phyloP scores from a whole-genome alignment of 176 grass and related monocot genomes.

The Thinopyrum elongatum region DNA sequence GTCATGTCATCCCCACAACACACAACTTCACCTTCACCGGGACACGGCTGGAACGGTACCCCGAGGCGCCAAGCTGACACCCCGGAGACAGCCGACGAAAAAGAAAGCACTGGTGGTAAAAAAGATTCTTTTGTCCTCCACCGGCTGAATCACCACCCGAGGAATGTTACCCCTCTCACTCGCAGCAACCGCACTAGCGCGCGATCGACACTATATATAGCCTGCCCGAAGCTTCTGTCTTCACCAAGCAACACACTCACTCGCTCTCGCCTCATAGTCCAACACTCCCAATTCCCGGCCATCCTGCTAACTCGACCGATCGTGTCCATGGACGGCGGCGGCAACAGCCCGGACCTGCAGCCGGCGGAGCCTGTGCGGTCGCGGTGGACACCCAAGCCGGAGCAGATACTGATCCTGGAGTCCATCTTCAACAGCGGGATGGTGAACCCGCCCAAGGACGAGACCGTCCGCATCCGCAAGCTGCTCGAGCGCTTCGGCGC shows the following conservation, averaged over 20 bases:
- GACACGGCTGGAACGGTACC: background rate
- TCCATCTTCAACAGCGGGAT: slow-evolving; percentile 98
- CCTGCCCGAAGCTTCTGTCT: background rate
- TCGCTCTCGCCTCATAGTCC: background rate
- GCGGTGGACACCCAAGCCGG: slow-evolving; percentile 93
- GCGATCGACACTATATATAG: slow-evolving; percentile 17
- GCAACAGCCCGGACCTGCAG: slow-evolving; percentile 38
- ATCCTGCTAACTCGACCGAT: background rate
- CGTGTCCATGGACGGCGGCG: background rate
- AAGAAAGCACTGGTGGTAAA: background rate
- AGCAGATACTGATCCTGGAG: slow-evolving; percentile 95
- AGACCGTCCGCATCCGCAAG: slow-evolving; percentile 91
- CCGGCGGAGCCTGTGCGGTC: slow-evolving; percentile 59
- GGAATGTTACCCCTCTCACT: background rate
- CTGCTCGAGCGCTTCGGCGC: slow-evolving; percentile 90
- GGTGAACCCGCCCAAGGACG: slow-evolving; percentile 96
- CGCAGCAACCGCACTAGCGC: slow-evolving; percentile 17
- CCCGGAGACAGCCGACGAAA: background rate
- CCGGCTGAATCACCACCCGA: background rate
- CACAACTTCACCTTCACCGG: background rate
- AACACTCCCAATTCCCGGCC: background rate
- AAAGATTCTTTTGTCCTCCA: background rate
- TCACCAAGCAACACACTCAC: background rate
- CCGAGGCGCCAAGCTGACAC: background rate
- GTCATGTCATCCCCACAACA: background rate